Evolutionary conservation across 257 asterid genomes (phyloP), one percentile per base, ranked within the genome.

Genomic region (Ophiorrhiza pumila): DNA sequence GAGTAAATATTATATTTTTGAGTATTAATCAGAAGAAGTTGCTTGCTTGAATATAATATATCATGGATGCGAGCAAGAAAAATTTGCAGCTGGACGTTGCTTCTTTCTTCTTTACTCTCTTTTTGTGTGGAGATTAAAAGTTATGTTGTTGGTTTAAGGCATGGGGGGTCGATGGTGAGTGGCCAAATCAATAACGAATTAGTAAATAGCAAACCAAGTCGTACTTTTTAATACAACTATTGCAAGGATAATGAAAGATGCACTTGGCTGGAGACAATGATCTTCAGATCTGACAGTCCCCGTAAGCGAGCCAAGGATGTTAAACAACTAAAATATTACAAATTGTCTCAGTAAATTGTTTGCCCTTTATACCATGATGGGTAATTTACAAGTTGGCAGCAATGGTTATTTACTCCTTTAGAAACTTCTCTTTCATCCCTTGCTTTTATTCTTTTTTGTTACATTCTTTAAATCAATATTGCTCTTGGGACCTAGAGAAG

Each of bases 1-100:
- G 68, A 82, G 92, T 57, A 62, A 22, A 55, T 66, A n/a, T 50
- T 34, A 50, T 20, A 20, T 32, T 23, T 41, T 46, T 7, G 47
- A 23, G 12, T 37, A 70, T 13, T 29, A 53, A 47, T 37, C 10
- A 69, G 47, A 53, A 50, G 22, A 68, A 29, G 4, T 49, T 32
- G 47, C 61, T 20, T 50, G 27, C 11, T 9, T 68, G 50, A 10
- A 17, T 47, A 32, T 1, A 34, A 5, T 10, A 23, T 53, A 23
- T 56, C 13, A 18, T 5, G 35, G 0, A n/a, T 59, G 58, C 20
- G 46, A 18, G 23, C 12, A 61, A 31, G 32, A 49, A 18, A 70
- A 5, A 20, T 18, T 27, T 50, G 42, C 56, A 34, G 8, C 17
- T 6, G 23, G 23, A 47, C 5, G 5, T 23, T 18, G 56, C 32